Conservation (phyloP, 1,284 basidiomycete species). For the Cryptococcus sp. region DNA sequence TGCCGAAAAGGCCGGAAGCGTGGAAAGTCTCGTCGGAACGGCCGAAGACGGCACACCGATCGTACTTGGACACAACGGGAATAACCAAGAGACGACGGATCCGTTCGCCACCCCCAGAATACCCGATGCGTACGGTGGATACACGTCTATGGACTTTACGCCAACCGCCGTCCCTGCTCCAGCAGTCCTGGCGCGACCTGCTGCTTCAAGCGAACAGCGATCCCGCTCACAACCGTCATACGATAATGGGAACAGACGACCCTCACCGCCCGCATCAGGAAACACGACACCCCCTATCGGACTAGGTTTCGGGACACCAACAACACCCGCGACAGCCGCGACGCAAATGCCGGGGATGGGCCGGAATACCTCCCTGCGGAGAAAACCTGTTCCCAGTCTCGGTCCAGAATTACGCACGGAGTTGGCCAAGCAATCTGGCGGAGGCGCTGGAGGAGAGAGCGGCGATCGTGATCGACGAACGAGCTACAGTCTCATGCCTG, state of each 20-base stretch:
- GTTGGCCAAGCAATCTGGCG: constrained; percentile 20
- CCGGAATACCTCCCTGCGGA: constrained; percentile 10
- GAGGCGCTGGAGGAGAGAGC: constrained; percentile 4
- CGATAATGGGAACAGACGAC: too few species aligned
- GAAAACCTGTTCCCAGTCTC: constrained; percentile 37
- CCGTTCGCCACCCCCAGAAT: neutral
- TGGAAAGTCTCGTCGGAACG: neutral
- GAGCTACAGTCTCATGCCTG: constrained; percentile 28
- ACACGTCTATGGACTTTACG: too few species aligned
- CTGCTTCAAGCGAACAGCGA: too few species aligned
- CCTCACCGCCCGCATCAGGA: too few species aligned
- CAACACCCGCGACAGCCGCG: neutral
- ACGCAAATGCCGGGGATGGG: neutral
- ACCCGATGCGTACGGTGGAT: too few species aligned
- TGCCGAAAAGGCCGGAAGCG: neutral
- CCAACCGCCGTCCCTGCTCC: too few species aligned
- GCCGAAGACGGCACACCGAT: neutral
- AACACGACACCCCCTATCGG: too few species aligned
- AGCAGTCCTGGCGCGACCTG: too few species aligned
- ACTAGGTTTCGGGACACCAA: neutral
- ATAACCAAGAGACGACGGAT: neutral
- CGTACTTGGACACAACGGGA: neutral
- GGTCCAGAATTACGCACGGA: constrained; percentile 33
- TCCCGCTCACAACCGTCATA: too few species aligned
- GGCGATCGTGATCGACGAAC: constrained; percentile 9